A percentile compares a stretch with the other conserved stretches of the same genome.
Conservation (phyloP, 345 rosid species). For the Heritiera fomes region DNA sequence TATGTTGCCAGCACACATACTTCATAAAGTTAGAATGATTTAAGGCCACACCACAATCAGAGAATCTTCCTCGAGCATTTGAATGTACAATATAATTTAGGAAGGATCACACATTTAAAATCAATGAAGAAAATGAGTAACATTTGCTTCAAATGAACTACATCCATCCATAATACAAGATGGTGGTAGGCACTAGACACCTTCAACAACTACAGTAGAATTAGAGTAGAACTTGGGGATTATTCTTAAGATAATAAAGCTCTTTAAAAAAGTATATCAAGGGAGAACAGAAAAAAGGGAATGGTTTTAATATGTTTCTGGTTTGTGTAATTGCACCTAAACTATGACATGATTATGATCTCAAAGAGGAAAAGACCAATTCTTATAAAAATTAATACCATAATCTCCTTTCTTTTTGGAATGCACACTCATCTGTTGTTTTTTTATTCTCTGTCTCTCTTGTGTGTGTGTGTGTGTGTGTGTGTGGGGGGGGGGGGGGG, state of each 20-base stretch:
- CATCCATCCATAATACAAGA: not conserved
- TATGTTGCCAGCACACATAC: slow-evolving; percentile 8
- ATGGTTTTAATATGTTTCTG: not conserved
- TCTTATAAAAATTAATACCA: not conserved
- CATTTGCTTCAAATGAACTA: not conserved
- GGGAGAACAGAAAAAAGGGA: not conserved
- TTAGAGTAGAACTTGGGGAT: not conserved
- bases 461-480: no score
- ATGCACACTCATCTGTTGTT: not conserved
- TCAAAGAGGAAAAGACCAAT: not conserved
- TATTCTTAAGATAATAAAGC: slow-evolving; percentile 4
- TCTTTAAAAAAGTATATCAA: not conserved
- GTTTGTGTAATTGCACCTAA: not conserved
- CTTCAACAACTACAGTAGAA: not conserved
- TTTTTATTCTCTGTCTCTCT: not conserved
- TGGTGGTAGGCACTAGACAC: not conserved
- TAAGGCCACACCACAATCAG: not conserved
- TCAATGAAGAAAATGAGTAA: not conserved
- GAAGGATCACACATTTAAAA: not conserved
- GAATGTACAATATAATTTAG: not conserved
- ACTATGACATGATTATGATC: not conserved
- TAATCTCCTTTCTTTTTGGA: not conserved
- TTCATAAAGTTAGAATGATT: not conserved
- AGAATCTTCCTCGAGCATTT: not conserved
- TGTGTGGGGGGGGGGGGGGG: not conserved